phyloP scores from a whole-genome alignment of 2,329 filamentous ascomycete species.

The Endoconidiophora polonica region DNA sequence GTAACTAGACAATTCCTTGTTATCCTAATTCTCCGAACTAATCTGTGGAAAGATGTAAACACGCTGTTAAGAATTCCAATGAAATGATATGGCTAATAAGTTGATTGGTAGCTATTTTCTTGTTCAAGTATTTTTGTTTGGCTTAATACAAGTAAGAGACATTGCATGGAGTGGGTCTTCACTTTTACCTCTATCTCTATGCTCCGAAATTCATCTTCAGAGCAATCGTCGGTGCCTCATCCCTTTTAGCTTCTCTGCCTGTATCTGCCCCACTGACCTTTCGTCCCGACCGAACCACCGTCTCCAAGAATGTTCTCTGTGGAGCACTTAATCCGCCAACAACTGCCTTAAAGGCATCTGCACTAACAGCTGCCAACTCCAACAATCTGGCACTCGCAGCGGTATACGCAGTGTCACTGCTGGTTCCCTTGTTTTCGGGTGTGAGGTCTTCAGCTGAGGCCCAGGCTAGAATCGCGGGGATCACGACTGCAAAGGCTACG shows the following conservation, averaged over 20 bases:
- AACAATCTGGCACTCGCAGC: constrained; percentile 65
- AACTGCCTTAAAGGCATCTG: constrained; percentile 53
- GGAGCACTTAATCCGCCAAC: constrained; percentile 54
- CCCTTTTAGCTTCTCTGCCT: constrained; percentile 24
- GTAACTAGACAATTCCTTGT: too few species aligned
- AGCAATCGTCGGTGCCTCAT: constrained; percentile 60
- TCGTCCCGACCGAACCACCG: constrained; percentile 52
- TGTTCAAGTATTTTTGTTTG: too few species aligned
- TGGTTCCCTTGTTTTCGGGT: not conserved
- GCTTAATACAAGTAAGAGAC: too few species aligned
- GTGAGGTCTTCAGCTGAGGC: constrained; percentile 41
- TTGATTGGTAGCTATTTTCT: too few species aligned
- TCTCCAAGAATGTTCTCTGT: constrained; percentile 64
- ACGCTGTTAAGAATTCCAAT: too few species aligned
- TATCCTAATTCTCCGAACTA: too few species aligned
- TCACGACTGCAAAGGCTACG: constrained; percentile 56
- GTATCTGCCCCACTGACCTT: constrained; percentile 25
- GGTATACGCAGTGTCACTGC: constrained; percentile 29
- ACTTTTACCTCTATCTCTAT: not conserved
- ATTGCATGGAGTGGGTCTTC: too few species aligned
- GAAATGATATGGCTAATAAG: too few species aligned
- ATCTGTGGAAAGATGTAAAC: too few species aligned
- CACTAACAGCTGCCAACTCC: constrained; percentile 64
- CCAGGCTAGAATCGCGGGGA: constrained; percentile 59
- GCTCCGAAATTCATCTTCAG: constrained; percentile 83